Percentiles rank a stretch among this genome's conserved stretches.
These are phyloP conservation scores for Nitzschia sp. DNA, from an alignment of 108 stramenopile species.

Conservation along the genomic window DNA sequence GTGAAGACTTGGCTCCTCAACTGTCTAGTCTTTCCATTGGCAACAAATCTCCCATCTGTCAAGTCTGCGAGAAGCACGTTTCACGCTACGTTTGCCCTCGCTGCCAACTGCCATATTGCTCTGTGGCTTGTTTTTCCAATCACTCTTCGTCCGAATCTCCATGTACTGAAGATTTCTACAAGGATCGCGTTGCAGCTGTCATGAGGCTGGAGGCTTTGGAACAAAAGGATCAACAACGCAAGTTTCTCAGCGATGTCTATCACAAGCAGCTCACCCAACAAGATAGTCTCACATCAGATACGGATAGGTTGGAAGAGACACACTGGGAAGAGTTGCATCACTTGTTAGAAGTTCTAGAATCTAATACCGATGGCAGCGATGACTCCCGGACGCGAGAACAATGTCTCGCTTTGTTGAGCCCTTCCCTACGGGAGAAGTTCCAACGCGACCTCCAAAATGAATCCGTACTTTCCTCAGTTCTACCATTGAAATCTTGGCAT, in stretches of 20 bases:
- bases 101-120: conserved; percentile 51
- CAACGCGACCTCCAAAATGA: conserved; percentile 37
- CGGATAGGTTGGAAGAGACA: not conserved
- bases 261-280: conserved; percentile 1
- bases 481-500: conserved; percentile 37
- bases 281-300: not conserved
- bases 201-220: conserved; percentile 37
- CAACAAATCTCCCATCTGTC: conserved; percentile 11
- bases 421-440: conserved; percentile 19
- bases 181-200: conserved; percentile 31
- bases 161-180: conserved; percentile 54
- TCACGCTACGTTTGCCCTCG: conserved; percentile 54
- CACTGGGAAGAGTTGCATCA: conserved; percentile 19
- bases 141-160: conserved; percentile 16
- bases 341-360: conserved; percentile 30
- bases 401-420: conserved; percentile 18
- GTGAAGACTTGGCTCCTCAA: conserved; percentile 15
- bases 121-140: conserved; percentile 40
- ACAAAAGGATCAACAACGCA: conserved; percentile 22
- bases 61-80: conserved; percentile 32
- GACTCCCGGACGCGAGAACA: conserved; percentile 1
- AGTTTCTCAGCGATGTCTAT: conserved; percentile 32
- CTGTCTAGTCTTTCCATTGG: not conserved
- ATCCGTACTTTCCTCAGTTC: not conserved
- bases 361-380: not conserved